Evolutionary conservation across 768 basidiomycete genomes (phyloP), one percentile per base, ranked within the genome.

Genomic region (Tremella fuciformis): DNA sequence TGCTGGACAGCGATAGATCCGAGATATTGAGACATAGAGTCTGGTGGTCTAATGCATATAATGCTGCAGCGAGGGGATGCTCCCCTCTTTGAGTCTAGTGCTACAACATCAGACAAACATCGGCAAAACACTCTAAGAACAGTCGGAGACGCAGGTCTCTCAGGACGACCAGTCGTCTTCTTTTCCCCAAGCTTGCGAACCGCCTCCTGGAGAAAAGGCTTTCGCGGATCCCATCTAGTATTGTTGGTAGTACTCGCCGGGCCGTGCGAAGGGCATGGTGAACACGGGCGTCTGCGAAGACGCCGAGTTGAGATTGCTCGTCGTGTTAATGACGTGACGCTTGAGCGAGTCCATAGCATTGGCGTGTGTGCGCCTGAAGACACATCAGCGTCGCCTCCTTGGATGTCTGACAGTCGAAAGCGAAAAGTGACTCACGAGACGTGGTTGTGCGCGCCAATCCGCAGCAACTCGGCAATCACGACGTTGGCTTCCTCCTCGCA

Each of bases 1-100:
- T 46, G 59, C 53, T 2, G 58, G 63, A 37, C 26, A 13, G 13
- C 55, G 53, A 47, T 60, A 55, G 41, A n/a, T 50, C 8, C 8
- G 25, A 19, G 16, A 50, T 34, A 18, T 53, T 38, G 37, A 26
- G 11, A 34, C 6, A 34, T 34, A 34, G 29, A 34, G 4, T 34
- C 11, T 11, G 29, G 29, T 34, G 29, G 29, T 34, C 29, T 34
- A 34, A 34, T 34, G 29, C 29, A 34, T 34, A 34, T 34, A 34
- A 34, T 34, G 29, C 29, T 34, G 29, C 29, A 34, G 29, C 6
- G 29, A 34, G 29, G 11, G 29, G 29, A 11, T 11, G 4, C 11
- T 11, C 11, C 29, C 11, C 29, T 34, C 29, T 34, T 11, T 4
- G 11, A 34, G 29, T 6, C 29, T 34, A 34, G 29, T 34, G 29